Conservation (phyloP, 257 asterid species). For the Nicotiana attenuata region DNA sequence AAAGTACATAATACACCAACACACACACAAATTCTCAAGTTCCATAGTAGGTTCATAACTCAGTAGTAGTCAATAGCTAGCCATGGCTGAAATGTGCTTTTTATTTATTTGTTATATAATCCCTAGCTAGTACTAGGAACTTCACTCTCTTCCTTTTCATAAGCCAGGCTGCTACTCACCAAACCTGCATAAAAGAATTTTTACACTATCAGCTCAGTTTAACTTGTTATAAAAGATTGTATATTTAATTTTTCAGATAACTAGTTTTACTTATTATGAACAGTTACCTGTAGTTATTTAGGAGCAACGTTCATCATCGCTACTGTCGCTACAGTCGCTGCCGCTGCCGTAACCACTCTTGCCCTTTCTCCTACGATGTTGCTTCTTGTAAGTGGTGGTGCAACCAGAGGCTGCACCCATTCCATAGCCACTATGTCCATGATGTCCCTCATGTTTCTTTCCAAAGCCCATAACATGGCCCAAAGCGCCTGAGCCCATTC, state of each 20-base stretch:
- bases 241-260: too few species aligned
- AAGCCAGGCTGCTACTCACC: neutral
- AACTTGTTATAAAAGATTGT: neutral
- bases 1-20: neutral
- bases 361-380: neutral
- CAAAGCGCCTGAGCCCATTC: neutral
- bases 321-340: neutral
- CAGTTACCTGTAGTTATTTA: neutral
- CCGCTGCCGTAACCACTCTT: neutral
- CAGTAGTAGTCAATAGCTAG: neutral
- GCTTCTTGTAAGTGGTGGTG: neutral
- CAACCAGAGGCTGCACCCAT: neutral
- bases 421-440: neutral
- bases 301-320: neutral
- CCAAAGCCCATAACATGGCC: slow-evolving; percentile 10
- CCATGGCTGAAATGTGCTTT: neutral
- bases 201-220: too few species aligned
- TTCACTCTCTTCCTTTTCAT: neutral
- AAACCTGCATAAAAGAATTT: neutral
- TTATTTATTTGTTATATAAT: slow-evolving; percentile 1
- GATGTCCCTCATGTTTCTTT: neutral
- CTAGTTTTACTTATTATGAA: too few species aligned
- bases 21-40: neutral
- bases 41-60: neutral
- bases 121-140: neutral